These are phyloP conservation scores for Corynespora cassiicola DNA, from an alignment of 2,329 filamentous ascomycete genomes.

Conservation along the genomic window DNA sequence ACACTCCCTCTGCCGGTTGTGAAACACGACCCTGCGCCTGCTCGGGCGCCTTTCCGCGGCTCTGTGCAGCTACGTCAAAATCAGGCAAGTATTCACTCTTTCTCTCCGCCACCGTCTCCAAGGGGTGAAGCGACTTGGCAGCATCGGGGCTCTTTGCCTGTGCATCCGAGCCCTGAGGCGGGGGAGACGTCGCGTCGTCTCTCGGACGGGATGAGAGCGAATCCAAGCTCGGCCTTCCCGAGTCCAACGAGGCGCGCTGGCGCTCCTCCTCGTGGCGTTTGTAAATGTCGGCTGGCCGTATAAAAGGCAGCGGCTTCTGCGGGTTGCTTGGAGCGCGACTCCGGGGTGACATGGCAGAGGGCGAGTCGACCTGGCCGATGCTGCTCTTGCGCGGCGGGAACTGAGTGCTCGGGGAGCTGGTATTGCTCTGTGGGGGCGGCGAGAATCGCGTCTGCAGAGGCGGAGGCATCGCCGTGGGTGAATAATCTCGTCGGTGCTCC, in stretches of 20 bases:
- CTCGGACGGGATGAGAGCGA: slow-evolving; percentile 44
- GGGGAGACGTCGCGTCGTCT: slow-evolving; percentile 22
- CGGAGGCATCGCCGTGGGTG: slow-evolving; percentile 59
- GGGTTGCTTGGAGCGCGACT: slow-evolving; percentile 41
- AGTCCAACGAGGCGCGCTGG: slow-evolving; percentile 64
- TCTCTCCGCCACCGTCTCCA: slow-evolving; percentile 64
- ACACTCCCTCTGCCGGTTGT: slow-evolving; percentile 20
- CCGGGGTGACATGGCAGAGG: slow-evolving; percentile 28
- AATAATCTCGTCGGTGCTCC: slow-evolving; percentile 57
- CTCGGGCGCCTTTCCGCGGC: slow-evolving; percentile 13
- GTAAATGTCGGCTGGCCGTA: slow-evolving; percentile 80
- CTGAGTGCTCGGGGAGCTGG: slow-evolving; percentile 43
- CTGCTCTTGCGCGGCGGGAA: slow-evolving; percentile 70
- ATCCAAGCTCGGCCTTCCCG: slow-evolving; percentile 64
- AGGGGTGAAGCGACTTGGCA: slow-evolving; percentile 32
- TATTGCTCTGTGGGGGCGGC: slow-evolving; percentile 41
- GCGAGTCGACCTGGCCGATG: slow-evolving; percentile 53
- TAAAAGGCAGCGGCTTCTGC: slow-evolving; percentile 66
- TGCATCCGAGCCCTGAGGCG: slow-evolving; percentile 14
- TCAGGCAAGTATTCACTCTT: slow-evolving; percentile 66
- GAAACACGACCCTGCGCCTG: slow-evolving; percentile 8
- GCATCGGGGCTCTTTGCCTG: slow-evolving; percentile 19
- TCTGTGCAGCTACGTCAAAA: slow-evolving; percentile 18
- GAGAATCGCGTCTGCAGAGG: slow-evolving; percentile 55
- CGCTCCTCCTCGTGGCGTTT: slow-evolving; percentile 72